phyloP scores from a whole-genome alignment of 1,139 yeast species.

The Diutina neorugosa region DNA sequence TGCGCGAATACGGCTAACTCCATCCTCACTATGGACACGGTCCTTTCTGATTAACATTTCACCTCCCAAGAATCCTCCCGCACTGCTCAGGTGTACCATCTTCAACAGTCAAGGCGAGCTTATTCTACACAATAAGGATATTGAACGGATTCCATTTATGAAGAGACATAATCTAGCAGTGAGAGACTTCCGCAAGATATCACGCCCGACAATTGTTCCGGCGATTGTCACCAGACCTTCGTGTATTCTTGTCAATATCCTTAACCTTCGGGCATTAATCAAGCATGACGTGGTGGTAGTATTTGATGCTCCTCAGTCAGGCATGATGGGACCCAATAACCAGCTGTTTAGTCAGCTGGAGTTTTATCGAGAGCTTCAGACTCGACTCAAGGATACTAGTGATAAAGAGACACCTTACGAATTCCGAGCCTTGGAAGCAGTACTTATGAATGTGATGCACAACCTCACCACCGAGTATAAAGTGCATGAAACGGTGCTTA shows the following conservation, averaged over 20 bases:
- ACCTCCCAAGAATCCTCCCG: background rate
- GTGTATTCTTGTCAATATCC: slow-evolving; percentile 25
- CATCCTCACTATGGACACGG: background rate
- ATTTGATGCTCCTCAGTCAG: slow-evolving; percentile 25
- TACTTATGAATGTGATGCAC: slow-evolving; percentile 25
- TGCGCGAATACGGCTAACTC: background rate
- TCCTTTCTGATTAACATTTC: background rate
- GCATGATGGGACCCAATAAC: slow-evolving; percentile 6
- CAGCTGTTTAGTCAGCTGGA: background rate
- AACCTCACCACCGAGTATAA: slow-evolving; percentile 31
- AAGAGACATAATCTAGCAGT: slow-evolving; percentile 23
- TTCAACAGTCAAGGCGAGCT: slow-evolving; percentile 26
- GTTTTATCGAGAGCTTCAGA: slow-evolving; percentile 14
- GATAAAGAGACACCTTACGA: slow-evolving; percentile 27
- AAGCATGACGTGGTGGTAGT: slow-evolving; percentile 27
- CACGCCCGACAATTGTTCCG: slow-evolving; percentile 25
- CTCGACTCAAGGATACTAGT: background rate
- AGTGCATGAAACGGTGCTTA: slow-evolving; percentile 29
- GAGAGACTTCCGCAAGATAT: slow-evolving; percentile 30
- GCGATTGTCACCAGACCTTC: slow-evolving; percentile 25
- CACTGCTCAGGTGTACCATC: slow-evolving; percentile 44
- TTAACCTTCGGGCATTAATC: slow-evolving; percentile 32
- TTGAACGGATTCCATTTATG: slow-evolving; percentile 25
- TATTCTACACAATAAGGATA: slow-evolving; percentile 27
- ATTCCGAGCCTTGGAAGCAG: slow-evolving; percentile 32